Conservation (phyloP, 495 filamentous ascomycete genomes). For the Hypoxylon fuscum region DNA sequence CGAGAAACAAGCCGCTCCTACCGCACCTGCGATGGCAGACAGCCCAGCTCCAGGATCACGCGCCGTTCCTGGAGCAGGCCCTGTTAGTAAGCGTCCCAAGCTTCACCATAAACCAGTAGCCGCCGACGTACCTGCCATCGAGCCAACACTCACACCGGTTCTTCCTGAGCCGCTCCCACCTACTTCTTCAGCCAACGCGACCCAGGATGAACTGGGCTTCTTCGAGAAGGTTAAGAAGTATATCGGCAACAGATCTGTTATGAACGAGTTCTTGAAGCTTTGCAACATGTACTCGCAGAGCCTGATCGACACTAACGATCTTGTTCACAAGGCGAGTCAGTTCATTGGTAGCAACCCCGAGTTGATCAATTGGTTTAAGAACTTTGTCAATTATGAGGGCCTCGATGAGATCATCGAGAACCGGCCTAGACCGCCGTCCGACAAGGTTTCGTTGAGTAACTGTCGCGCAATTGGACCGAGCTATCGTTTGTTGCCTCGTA, state of each 20-base stretch:
- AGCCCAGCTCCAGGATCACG: constrained; percentile 48
- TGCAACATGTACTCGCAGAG: constrained; percentile 94
- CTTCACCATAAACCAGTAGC: constrained; percentile 67
- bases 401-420: constrained; percentile 82
- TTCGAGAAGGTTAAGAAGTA: constrained; percentile 98
- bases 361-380: constrained; percentile 83
- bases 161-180: constrained; percentile 87
- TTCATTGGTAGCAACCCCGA: constrained; percentile 92
- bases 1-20: constrained; percentile 50
- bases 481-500: constrained; percentile 89
- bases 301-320: constrained; percentile 80
- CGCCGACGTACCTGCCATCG: constrained; percentile 74
- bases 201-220: constrained; percentile 83
- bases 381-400: constrained; percentile 76
- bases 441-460: constrained; percentile 86
- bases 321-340: constrained; percentile 80
- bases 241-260: constrained; percentile 87
- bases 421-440: constrained; percentile 73
- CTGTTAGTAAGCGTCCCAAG: constrained; percentile 68
- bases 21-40: constrained; percentile 44
- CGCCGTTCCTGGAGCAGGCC: constrained; percentile 43
- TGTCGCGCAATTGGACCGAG: constrained; percentile 94
- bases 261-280: constrained; percentile 94
- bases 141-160: constrained; percentile 85
- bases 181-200: constrained; percentile 67